Conservation (phyloP, 495 filamentous ascomycete species). For the Trichoderma reesei region DNA sequence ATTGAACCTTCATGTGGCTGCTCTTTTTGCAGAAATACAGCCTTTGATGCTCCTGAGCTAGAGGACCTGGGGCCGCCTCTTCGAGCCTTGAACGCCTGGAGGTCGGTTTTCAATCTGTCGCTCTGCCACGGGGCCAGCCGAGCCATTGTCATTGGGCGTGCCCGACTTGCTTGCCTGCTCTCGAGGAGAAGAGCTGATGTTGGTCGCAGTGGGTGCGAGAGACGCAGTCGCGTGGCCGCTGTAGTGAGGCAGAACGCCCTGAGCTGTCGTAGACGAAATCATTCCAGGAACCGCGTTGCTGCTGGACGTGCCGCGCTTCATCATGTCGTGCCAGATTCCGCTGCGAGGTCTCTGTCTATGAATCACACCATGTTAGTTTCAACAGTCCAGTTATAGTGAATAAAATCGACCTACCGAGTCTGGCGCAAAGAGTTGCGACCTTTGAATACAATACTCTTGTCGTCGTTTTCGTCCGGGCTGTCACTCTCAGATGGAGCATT, state of each 20-base stretch:
- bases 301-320: slow-evolving; percentile 35
- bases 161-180: slow-evolving; percentile 19
- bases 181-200: slow-evolving; percentile 16
- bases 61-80: background rate
- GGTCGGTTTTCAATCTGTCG: slow-evolving; percentile 19
- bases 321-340: slow-evolving; percentile 32
- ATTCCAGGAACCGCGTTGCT: slow-evolving; percentile 26
- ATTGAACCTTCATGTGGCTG: background rate
- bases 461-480: slow-evolving; percentile 2
- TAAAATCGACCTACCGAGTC: slow-evolving; percentile 10
- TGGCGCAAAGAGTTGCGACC: slow-evolving; percentile 12
- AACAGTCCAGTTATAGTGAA: slow-evolving; percentile 8
- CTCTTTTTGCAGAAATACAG: background rate
- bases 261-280: slow-evolving; percentile 36
- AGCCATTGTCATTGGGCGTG: slow-evolving; percentile 19
- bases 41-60: background rate
- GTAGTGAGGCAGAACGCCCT: slow-evolving; percentile 38
- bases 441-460: slow-evolving; percentile 16
- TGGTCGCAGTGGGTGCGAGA: slow-evolving; percentile 29
- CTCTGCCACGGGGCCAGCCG: slow-evolving; percentile 19
- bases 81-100: background rate
- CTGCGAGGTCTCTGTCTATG: slow-evolving; percentile 18
- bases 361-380: background rate
- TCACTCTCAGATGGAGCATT: background rate
- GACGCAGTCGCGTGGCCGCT: slow-evolving; percentile 33